Evolutionary conservation across 1,139 yeast genomes (phyloP), one percentile per base, ranked within the genome.

Genomic region (Diutina sp.): DNA sequence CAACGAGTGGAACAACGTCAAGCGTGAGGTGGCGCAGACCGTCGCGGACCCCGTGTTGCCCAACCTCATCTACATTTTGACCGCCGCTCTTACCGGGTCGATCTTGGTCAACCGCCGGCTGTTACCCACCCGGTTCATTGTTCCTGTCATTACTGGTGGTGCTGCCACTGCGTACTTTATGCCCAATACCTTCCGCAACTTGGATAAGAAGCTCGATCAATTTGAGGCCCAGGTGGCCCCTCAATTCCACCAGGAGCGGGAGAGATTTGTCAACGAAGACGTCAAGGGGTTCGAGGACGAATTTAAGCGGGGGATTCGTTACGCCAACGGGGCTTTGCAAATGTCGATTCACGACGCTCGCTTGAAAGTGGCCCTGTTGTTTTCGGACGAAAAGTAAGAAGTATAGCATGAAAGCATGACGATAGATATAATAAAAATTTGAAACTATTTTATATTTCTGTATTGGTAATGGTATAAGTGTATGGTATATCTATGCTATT

Each of bases 1-100:
- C 41, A 78, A 80, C 59, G 84, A 81, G 62, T 58, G 67, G 55
- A 60, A 62, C 21, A 62, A 64, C 41, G 56, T 78, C 7, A 61
- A 66, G 47, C 56, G 60, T 18, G 53, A 50, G 44, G 53, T 50
- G 21, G 12, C n/a, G 28, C 28, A 14, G 30, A 38, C 35, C 12
- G 14, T 51, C 35, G 46, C 35, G 32, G 54, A 51, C 35, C 54
- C 54, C 30, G 35, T 51, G 2, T 41, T 51, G 25, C 54, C 54
- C 32, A 21, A 38, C 16, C 46, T 46, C 12, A 38, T 51, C 46
- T 41, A 38, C 45, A 51, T 51, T 25, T 41, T 51, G 46, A 51
- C 54, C 25, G 54, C 46, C 12, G 30, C 46, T 9, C 32, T 51
- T 3, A 41, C 54, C 18, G 54, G 54, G 35, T 41, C 46, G 29